A percentile compares a stretch with the other conserved stretches of the same genome.
These are phyloP conservation scores for Endocladia muricata DNA, from an alignment of 31 red algal species.

Conservation along the genomic window DNA sequence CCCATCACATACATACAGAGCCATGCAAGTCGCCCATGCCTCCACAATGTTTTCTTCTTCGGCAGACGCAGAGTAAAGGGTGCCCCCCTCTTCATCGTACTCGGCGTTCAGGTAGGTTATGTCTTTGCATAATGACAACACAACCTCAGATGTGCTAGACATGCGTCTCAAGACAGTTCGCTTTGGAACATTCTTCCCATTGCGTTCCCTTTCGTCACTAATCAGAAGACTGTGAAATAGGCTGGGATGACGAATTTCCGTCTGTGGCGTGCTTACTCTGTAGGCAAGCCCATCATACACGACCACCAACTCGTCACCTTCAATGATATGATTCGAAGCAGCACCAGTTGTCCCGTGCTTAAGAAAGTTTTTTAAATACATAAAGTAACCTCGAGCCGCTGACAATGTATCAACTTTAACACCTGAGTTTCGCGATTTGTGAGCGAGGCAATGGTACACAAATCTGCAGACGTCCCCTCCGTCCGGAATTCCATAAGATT, in stretches of 20 bases:
- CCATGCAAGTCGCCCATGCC: conserved; percentile 62
- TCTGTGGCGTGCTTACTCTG: conserved; percentile 48
- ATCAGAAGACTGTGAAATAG: conserved; percentile 57
- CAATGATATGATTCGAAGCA: conserved; percentile 42
- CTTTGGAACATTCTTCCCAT: conserved; percentile 60
- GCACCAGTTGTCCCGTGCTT: conserved; percentile 58
- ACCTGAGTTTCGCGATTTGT: conserved; percentile 50
- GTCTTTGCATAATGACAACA: conserved; percentile 53
- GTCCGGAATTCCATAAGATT: conserved; percentile 59
- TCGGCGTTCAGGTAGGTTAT: conserved; percentile 64
- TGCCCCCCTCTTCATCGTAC: conserved; percentile 64
- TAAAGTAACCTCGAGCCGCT: conserved; percentile 59
- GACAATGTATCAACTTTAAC: conserved; percentile 67
- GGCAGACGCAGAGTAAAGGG: conserved; percentile 57
- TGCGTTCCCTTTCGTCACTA: conserved; percentile 59
- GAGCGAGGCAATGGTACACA: conserved; percentile 56
- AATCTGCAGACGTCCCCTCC: conserved; percentile 45
- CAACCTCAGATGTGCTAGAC: conserved; percentile 63
- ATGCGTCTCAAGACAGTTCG: conserved; percentile 46
- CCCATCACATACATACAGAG: conserved; percentile 63
- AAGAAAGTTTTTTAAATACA: conserved; percentile 70
- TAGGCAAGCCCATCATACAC: conserved; percentile 62
- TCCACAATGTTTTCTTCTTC: conserved; percentile 65
- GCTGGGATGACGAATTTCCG: conserved; percentile 55
- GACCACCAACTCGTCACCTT: conserved; percentile 54